phyloP scores from a whole-genome alignment of 2,329 filamentous ascomycete genomes.

The Whalleya microplaca region DNA sequence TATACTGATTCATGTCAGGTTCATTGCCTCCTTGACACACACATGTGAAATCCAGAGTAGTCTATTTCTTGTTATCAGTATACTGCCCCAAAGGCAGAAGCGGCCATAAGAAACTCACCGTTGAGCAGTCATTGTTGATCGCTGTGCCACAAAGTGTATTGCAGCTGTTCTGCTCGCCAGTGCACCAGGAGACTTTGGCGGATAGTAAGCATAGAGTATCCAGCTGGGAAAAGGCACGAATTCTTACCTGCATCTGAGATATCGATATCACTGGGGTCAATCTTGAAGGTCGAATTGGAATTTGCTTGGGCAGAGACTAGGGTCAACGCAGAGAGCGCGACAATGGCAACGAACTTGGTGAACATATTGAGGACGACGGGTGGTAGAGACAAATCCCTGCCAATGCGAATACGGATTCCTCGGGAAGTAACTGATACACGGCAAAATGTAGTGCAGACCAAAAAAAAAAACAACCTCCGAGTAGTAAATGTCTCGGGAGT shows the following conservation, averaged over 20 bases:
- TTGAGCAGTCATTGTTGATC: conserved; percentile 48
- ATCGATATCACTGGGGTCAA: conserved; percentile 44
- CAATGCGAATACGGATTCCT: not conserved
- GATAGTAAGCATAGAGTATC: conserved; percentile 22
- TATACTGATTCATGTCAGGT: conserved; percentile 58
- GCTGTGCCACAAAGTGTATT: conserved; percentile 48
- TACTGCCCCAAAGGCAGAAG: not conserved
- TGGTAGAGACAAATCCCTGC: not conserved
- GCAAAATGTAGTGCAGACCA: not conserved
- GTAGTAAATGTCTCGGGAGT: not conserved
- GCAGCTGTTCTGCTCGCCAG: conserved; percentile 55
- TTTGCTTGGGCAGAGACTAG: conserved; percentile 47
- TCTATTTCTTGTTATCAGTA: conserved; percentile 35
- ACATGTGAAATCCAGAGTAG: conserved; percentile 52
- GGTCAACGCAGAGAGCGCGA: conserved; percentile 50
- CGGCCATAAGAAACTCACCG: conserved; percentile 43
- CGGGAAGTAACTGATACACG: not conserved
- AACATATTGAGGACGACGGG: conserved; percentile 28
- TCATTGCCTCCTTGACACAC: conserved; percentile 53
- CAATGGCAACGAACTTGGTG: conserved; percentile 39
- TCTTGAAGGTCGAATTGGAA: conserved; percentile 48
- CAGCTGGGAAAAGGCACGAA: conserved; percentile 3
- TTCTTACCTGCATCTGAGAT: conserved; percentile 45
- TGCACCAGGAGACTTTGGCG: conserved; percentile 52
- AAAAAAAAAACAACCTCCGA: not conserved